Base-by-base conservation (phyloP, 345 rosid genomes). In the Hypericum androsaemum region DNA sequence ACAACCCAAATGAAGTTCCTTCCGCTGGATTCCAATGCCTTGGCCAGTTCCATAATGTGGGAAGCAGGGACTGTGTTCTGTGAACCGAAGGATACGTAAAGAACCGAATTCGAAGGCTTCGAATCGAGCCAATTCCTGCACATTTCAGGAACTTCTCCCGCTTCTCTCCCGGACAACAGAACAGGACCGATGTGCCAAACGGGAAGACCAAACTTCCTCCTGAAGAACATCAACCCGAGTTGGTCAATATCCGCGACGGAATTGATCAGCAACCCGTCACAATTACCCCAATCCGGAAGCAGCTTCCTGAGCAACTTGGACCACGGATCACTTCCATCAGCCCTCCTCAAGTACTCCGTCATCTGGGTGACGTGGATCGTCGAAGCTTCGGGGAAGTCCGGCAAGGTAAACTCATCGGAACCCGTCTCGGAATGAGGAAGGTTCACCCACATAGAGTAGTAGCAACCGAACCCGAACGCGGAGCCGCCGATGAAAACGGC, bases 1-100 rank as follows among this genome's bases (percentile, higher is more conserved):
- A 73, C 62, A 2, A 73, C 68, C 77, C 74, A 69, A 5, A 68
- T 65, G 38, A 73, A 73, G 40, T 43, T 7, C 28, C 40, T 65
- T 12, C 68, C 73, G 2, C 52, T 41, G 11, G 41, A 15, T 38
- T 65, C 74, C 41, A 73, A 56, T 10, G 71, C 77, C 15, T 15
- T 12, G 35, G 74, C 77, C 52, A 69, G 17, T 11, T 65, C 41
- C 58, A 57, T 58, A 62, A 69, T 73, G 6, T 69, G 58, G 6
- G 65, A 41, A 5, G 59, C 35, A 5, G 71, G 10, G 0, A 67
- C 40, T 0, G 64, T 67, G 55, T 57, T 60, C 43, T 60, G 56
- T 1, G 70, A 72, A 5, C 77, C 77, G 41, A 67, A 72, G 4
- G 67, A 67, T 6, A 67, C 37, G 14, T 28, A 56, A 1, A 56